Conservation (phyloP, 768 basidiomycete genomes). For the Lyophyllum semitale region DNA sequence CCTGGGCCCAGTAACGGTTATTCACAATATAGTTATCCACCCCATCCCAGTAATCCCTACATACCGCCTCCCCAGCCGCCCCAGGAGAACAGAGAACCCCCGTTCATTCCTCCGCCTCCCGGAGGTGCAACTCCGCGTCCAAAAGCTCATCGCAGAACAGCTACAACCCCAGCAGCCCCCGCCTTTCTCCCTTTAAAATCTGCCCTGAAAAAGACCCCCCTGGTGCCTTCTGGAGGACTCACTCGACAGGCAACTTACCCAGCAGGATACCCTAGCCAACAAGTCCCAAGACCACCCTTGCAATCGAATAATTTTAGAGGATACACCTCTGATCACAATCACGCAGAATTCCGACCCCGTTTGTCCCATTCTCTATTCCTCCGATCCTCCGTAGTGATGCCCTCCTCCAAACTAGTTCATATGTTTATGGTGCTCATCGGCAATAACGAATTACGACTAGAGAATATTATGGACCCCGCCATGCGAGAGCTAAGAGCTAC, state of each 20-base stretch:
- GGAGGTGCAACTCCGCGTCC: constrained; percentile 25
- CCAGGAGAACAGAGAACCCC: constrained; percentile 19
- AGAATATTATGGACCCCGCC: constrained; percentile 49
- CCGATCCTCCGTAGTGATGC: constrained; percentile 1
- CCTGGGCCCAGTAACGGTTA: constrained; percentile 40
- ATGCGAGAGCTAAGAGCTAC: constrained; percentile 58
- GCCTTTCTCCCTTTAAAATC: constrained; percentile 47
- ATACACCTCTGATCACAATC: constrained; percentile 13
- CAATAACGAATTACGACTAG: constrained; percentile 63
- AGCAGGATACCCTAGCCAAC: constrained; percentile 13
- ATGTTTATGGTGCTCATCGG: constrained; percentile 72
- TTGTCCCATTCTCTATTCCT: constrained; percentile 22
- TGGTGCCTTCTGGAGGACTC: constrained; percentile 22
- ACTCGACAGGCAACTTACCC: constrained; percentile 24
- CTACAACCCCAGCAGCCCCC: constrained; percentile 22
- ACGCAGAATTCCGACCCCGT: constrained; percentile 30
- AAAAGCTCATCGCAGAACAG: constrained; percentile 35
- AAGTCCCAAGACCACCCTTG: constrained; percentile 7
- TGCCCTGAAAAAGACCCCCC: constrained; percentile 53
- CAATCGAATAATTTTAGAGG: constrained; percentile 2
- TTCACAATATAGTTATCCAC: constrained; percentile 33
- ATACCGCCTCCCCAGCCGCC: constrained; percentile 23
- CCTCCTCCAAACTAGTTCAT: constrained; percentile 50
- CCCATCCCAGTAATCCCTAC: constrained; percentile 15
- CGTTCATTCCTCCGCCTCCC: constrained; percentile 18